Evolutionary conservation across 768 basidiomycete genomes (phyloP).

Genomic region (Hygrophorus russula): DNA sequence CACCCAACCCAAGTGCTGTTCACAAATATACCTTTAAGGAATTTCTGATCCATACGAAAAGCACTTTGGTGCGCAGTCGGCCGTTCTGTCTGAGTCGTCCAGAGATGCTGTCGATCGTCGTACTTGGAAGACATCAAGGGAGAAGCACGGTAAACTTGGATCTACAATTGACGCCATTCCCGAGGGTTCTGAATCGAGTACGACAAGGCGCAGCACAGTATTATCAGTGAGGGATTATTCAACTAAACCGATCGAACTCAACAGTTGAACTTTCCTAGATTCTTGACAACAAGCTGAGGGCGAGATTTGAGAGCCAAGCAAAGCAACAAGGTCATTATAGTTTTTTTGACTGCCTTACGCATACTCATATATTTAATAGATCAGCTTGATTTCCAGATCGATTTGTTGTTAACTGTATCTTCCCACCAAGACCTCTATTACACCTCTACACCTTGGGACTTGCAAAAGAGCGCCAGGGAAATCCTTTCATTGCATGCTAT

Average conservation of each 20-base stretch:
- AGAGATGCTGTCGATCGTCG: conserved; percentile 41
- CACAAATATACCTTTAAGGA: conserved; percentile 3
- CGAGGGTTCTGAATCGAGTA: conserved; percentile 20
- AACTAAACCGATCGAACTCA: background rate
- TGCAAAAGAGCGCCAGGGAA: conserved; percentile 54
- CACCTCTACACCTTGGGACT: conserved; percentile 52
- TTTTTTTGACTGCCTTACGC: background rate
- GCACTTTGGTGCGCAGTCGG: conserved; percentile 60
- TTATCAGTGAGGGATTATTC: conserved; percentile 8
- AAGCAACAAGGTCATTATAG: conserved; percentile 41
- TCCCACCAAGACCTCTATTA: conserved; percentile 71
- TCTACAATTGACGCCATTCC: conserved; percentile 38
- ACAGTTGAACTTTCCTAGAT: conserved; percentile 26
- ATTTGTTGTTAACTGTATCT: conserved; percentile 53
- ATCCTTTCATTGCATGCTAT: conserved; percentile 69
- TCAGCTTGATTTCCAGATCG: conserved; percentile 46
- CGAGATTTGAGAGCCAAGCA: conserved; percentile 39
- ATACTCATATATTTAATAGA: conserved; percentile 21
- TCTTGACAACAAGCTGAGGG: conserved; percentile 37
- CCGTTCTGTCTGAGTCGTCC: conserved; percentile 35
- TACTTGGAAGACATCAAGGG: conserved; percentile 44
- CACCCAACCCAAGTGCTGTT: background rate
- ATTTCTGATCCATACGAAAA: conserved; percentile 45
- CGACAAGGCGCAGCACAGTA: conserved; percentile 17
- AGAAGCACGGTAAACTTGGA: conserved; percentile 49